These are phyloP conservation scores for Diaporthe aspalathi DNA, from an alignment of 2,329 filamentous ascomycete species.

Conservation along the genomic window DNA sequence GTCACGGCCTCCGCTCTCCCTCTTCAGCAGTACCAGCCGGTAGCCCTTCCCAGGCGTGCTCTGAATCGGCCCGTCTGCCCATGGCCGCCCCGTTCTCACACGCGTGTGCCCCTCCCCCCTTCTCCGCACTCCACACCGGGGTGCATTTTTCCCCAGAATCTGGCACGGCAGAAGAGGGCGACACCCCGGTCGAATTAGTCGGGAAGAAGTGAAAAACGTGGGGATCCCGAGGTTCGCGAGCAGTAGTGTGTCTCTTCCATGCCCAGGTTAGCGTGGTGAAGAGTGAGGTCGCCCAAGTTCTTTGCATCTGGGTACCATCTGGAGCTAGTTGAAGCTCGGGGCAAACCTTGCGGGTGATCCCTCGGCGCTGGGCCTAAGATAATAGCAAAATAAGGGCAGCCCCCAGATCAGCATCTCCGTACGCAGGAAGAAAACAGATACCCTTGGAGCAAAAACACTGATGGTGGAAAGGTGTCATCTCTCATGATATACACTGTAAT, in stretches of 20 bases:
- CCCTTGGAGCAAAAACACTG: too few species aligned
- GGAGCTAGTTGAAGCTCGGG: constrained; percentile 4
- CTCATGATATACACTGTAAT: too few species aligned
- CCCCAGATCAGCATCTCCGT: neutral
- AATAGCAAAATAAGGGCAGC: neutral
- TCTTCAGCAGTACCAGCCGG: neutral
- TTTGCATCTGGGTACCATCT: neutral
- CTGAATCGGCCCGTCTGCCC: constrained; percentile 19
- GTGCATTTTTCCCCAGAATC: constrained; percentile 25
- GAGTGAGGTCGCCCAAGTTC: neutral
- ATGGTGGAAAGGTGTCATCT: too few species aligned
- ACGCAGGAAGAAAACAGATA: too few species aligned
- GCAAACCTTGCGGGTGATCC: constrained; percentile 5
- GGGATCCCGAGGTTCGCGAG: constrained; percentile 4
- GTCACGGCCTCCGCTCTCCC: neutral
- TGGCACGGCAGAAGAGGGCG: constrained; percentile 4
- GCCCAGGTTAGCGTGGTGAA: neutral
- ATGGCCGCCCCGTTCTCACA: constrained; percentile 19
- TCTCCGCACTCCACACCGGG: constrained; percentile 5
- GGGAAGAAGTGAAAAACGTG: neutral
- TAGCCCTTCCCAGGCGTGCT: neutral
- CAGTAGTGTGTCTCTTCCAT: neutral
- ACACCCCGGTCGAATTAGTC: neutral
- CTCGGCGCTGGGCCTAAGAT: neutral
- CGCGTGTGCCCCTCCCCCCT: neutral